A percentile compares a stretch with the other conserved stretches of the same genome.
Conservation (phyloP, 208 protist species). For the Leishmania lainsoni region DNA sequence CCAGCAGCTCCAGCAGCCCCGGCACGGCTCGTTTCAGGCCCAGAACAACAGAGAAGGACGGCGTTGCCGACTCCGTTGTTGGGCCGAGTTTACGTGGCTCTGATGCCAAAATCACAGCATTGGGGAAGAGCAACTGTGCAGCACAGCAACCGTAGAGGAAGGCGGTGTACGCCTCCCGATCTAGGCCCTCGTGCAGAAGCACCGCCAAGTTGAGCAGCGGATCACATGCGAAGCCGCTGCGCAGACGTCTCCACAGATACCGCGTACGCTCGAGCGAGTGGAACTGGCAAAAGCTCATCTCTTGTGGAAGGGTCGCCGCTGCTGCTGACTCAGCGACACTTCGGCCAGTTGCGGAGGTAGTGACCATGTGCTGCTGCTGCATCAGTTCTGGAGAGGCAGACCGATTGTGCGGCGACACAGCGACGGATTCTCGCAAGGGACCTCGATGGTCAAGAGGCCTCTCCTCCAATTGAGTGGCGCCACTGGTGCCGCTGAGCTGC, state of each 20-base stretch:
- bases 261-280: slow-evolving; percentile 18
- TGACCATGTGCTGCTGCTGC: neutral
- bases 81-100: neutral
- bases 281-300: slow-evolving; percentile 23
- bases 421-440: neutral
- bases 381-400: neutral
- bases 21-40: slow-evolving; percentile 36
- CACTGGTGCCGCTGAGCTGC: neutral
- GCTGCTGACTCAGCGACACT: neutral
- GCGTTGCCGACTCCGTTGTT: neutral
- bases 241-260: slow-evolving; percentile 38
- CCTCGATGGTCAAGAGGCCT: neutral
- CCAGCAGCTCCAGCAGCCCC: slow-evolving; percentile 48
- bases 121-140: slow-evolving; percentile 38
- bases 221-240: slow-evolving; percentile 45
- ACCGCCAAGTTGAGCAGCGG: slow-evolving; percentile 41
- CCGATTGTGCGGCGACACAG: neutral
- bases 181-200: slow-evolving; percentile 56
- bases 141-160: slow-evolving; percentile 68
- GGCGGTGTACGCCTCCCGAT: slow-evolving; percentile 67
- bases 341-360: neutral
- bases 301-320: slow-evolving; percentile 4
- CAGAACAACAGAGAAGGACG: slow-evolving; percentile 2
- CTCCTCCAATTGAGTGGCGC: neutral
- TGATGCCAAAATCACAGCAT: neutral